Evolutionary conservation across 2,329 filamentous ascomycete genomes (phyloP), one percentile per base, ranked within the genome.

Genomic region (Aureobasidium musti): DNA sequence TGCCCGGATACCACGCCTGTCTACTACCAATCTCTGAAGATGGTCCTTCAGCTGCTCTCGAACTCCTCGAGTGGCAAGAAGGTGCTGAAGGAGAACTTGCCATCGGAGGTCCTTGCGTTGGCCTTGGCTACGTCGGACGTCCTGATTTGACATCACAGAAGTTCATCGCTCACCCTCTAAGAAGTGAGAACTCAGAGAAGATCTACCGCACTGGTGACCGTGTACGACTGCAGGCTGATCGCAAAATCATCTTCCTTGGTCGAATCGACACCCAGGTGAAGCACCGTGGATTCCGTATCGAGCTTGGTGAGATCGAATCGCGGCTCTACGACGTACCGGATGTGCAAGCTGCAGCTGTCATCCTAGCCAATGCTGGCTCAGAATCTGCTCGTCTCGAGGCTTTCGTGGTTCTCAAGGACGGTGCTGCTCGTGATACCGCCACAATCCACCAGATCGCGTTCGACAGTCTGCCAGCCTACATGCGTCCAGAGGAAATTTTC

Each of bases 201-300:
- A 79, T 97, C 35, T 97, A 97, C 77, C 80, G 89, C 26, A 93
- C 88, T 47, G 93, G 92, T 30, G 92, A 97, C 74, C 79, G 97
- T 6, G 92, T 92, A 3, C 81, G 86, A 67, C 91, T 89, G 72
- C 84, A 85, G 35, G 81, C 82, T 1, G 82, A 85, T 43, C 91
- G 89, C 41, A 86, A 87, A 69, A 87, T 91, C 19, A 88, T 88
- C 72, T 89, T 87, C 73, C 88, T 89, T 6, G 93, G 93, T 26
- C 84, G 94, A 63, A 87, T 87, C 28, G 93, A 97, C 74, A 85
- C 88, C 69, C 93, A 97, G 75, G 90, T 97, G 79, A 98, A 97
- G 81, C 92, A 97, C 69, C 89, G 94, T 67, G 93, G 93, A 1
- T 97, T 97, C 82, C 85, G 93, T 67, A 96, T 97, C 70, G 94